These are phyloP conservation scores for Geranomyces michiganensis DNA, from an alignment of 192 early-diverging fungal species.

Conservation along the genomic window DNA sequence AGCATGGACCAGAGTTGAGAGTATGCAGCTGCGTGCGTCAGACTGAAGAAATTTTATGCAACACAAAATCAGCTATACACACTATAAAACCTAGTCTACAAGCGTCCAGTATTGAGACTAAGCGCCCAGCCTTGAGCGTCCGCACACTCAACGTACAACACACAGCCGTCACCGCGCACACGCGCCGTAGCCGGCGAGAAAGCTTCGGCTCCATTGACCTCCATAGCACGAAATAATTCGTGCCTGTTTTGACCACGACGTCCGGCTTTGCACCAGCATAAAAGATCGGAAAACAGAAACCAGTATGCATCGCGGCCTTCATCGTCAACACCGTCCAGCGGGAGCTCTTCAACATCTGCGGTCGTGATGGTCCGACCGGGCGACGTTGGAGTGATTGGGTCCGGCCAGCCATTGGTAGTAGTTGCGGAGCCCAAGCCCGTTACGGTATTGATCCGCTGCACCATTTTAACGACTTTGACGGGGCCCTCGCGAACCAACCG, in stretches of 20 bases:
- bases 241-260: background rate
- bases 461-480: constrained; percentile 43
- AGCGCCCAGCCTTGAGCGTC: constrained; percentile 36
- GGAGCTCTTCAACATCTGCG: constrained; percentile 13
- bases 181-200: constrained; percentile 30
- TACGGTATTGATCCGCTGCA: constrained; percentile 19
- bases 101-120: constrained; percentile 29
- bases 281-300: constrained; percentile 44
- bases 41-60: too few species aligned
- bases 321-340: constrained; percentile 29
- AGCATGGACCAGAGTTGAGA: too few species aligned
- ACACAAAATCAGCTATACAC: too few species aligned
- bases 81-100: too few species aligned
- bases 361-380: background rate
- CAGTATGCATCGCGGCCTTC: constrained; percentile 44
- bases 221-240: constrained; percentile 8
- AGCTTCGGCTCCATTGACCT: background rate
- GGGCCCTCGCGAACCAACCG: constrained; percentile 34
- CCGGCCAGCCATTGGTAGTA: background rate
- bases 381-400: background rate
- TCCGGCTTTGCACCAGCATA: constrained; percentile 47
- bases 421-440: background rate
- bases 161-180: constrained; percentile 38
- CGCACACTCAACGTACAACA: constrained; percentile 41
- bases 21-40: too few species aligned